Conservation (phyloP, 2,329 filamentous ascomycete genomes). For the Cytospora piceae region DNA sequence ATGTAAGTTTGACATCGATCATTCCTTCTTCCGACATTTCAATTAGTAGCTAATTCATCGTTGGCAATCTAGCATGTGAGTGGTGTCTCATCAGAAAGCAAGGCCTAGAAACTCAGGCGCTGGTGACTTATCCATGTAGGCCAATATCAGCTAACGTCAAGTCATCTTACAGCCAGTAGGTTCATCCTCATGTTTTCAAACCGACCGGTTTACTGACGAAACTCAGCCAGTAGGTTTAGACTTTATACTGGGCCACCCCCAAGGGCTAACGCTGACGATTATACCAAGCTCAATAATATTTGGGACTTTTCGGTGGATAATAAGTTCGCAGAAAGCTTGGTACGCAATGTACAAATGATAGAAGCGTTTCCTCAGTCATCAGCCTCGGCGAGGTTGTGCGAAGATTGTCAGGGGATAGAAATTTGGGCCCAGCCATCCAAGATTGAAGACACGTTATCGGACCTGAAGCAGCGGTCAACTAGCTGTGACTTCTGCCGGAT, state of each 20-base stretch:
- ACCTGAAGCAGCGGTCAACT: neutral
- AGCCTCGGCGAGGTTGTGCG: neutral
- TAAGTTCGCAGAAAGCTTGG: neutral
- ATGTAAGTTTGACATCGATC: neutral
- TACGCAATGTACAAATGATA: neutral
- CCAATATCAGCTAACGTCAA: neutral
- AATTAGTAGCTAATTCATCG: neutral
- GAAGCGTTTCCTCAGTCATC: neutral
- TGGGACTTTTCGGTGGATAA: neutral
- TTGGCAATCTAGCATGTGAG: neutral
- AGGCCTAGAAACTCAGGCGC: neutral
- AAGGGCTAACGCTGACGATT: neutral
- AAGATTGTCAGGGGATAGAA: neutral
- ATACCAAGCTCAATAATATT: neutral
- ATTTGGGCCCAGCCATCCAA: neutral
- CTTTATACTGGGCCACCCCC: neutral
- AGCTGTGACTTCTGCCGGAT: neutral
- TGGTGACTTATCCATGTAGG: neutral
- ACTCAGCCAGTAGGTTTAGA: neutral
- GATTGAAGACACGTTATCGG: neutral
- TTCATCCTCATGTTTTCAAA: neutral
- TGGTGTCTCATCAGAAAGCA: neutral
- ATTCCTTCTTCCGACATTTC: neutral
- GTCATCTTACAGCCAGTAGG: neutral
- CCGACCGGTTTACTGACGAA: neutral